These are phyloP conservation scores for Wallemia hederae DNA, from an alignment of 1,284 basidiomycete genomes.

Conservation along the genomic window DNA sequence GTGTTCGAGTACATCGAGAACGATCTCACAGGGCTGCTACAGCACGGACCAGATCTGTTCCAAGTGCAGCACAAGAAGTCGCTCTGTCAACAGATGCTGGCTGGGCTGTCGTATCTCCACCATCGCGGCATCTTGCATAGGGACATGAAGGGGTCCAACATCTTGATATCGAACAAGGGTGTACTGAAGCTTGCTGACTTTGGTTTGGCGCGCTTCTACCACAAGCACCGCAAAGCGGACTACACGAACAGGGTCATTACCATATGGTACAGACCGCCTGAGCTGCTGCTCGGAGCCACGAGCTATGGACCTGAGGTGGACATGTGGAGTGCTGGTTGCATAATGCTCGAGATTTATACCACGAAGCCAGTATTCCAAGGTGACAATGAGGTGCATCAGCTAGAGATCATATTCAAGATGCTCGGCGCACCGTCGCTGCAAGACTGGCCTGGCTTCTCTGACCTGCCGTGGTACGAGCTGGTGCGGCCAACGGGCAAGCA, in stretches of 20 bases:
- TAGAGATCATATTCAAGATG: slow-evolving; percentile 67
- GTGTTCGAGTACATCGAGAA: slow-evolving; percentile 99
- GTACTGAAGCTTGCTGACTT: slow-evolving; percentile 93
- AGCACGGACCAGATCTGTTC: slow-evolving; percentile 11
- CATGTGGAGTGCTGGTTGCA: slow-evolving; percentile 99
- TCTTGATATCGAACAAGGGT: slow-evolving; percentile 72
- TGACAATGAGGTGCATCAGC: slow-evolving; percentile 83
- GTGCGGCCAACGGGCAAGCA: slow-evolving; percentile 44
- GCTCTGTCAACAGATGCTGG: slow-evolving; percentile 74
- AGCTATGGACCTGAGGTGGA: slow-evolving; percentile 96
- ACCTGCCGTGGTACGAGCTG: slow-evolving; percentile 94
- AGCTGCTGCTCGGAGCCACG: slow-evolving; percentile 80
- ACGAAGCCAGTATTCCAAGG: slow-evolving; percentile 89
- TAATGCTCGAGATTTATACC: slow-evolving; percentile 89
- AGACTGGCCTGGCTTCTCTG: slow-evolving; percentile 51
- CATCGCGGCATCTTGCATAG: slow-evolving; percentile 84
- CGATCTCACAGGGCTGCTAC: slow-evolving; percentile 79
- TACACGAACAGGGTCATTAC: slow-evolving; percentile 99
- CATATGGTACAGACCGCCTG: slow-evolving; percentile 92
- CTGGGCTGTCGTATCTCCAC: slow-evolving; percentile 77
- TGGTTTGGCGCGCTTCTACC: slow-evolving; percentile 86
- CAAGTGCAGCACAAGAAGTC: slow-evolving; percentile 62
- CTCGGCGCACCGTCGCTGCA: slow-evolving; percentile 64
- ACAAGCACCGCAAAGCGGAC: slow-evolving; percentile 61
- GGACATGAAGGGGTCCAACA: slow-evolving; percentile 95